Evolutionary conservation across 306 rosid species (phyloP).

Genomic region (Leucaena leucocephala): DNA sequence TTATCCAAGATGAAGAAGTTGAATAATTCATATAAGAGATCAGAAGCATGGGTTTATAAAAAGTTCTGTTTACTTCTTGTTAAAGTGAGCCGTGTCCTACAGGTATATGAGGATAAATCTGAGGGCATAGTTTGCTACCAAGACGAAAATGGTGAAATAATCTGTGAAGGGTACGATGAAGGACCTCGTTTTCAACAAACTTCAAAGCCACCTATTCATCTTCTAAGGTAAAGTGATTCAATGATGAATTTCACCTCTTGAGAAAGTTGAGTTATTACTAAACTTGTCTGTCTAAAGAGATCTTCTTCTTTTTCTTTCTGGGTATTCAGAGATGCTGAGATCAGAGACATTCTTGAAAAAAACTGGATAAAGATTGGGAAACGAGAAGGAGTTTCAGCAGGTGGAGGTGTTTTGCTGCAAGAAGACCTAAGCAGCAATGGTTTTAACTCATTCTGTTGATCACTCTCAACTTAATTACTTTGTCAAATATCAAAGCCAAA

Average conservation of each 20-base stretch:
- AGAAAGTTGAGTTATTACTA: neutral
- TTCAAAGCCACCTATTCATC: constrained; percentile 44
- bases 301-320: neutral
- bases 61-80: neutral
- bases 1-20: neutral
- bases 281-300: no score
- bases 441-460: constrained; percentile 55
- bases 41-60: neutral
- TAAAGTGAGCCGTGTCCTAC: constrained; percentile 22
- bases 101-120: constrained; percentile 83
- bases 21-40: neutral
- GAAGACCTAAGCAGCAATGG: constrained; percentile 68
- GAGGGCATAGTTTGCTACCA: constrained; percentile 81
- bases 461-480: neutral
- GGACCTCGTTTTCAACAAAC: constrained; percentile 71
- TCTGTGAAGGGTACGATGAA: constrained; percentile 94
- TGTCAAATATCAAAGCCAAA: constrained; percentile 31
- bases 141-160: constrained; percentile 79
- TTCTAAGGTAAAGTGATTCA: constrained; percentile 46
- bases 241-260: neutral
- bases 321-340: constrained; percentile 62
- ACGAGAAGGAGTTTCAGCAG: neutral
- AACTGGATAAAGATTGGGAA: constrained; percentile 57
- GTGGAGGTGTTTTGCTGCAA: constrained; percentile 51
- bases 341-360: constrained; percentile 57